Conservation (phyloP, 208 protist species). For the Trypanosoma vivax region DNA sequence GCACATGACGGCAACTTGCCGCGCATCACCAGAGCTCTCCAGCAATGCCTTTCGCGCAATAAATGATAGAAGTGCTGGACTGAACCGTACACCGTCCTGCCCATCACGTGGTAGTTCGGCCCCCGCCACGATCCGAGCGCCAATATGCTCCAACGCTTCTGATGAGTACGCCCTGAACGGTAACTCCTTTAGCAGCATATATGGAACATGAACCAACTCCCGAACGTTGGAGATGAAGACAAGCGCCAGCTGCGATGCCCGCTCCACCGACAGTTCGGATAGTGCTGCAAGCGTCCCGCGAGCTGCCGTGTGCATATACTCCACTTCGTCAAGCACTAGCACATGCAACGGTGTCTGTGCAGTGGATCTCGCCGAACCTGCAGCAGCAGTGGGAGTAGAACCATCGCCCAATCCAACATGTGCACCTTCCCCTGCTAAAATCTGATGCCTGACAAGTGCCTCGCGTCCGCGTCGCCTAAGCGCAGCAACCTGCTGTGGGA, state of each 20-base stretch:
- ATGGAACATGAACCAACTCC: constrained; percentile 67
- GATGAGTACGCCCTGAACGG: constrained; percentile 61
- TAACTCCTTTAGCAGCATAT: constrained; percentile 51
- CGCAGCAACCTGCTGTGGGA: constrained; percentile 13
- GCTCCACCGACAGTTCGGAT: constrained; percentile 31
- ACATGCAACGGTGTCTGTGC: constrained; percentile 36
- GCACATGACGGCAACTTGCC: constrained; percentile 65
- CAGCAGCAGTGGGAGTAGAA: no score
- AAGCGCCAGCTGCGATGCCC: constrained; percentile 45
- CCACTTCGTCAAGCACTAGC: constrained; percentile 73
- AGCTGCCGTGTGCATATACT: constrained; percentile 46
- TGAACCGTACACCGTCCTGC: constrained; percentile 24
- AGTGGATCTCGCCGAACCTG: neutral
- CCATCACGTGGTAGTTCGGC: constrained; percentile 8
- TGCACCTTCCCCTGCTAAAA: neutral
- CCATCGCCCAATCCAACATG: no score
- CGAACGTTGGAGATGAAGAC: constrained; percentile 79
- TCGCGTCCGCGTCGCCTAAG: neutral
- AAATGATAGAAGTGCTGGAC: constrained; percentile 46
- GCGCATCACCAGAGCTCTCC: constrained; percentile 62
- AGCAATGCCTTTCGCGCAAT: constrained; percentile 56
- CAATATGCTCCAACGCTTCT: constrained; percentile 41
- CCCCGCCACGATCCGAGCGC: constrained; percentile 14
- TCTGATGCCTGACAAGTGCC: neutral
- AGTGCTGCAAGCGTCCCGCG: constrained; percentile 37